These are phyloP conservation scores for Sporothrix brunneoviolacea DNA, from an alignment of 2,329 filamentous ascomycete species.

Conservation along the genomic window DNA sequence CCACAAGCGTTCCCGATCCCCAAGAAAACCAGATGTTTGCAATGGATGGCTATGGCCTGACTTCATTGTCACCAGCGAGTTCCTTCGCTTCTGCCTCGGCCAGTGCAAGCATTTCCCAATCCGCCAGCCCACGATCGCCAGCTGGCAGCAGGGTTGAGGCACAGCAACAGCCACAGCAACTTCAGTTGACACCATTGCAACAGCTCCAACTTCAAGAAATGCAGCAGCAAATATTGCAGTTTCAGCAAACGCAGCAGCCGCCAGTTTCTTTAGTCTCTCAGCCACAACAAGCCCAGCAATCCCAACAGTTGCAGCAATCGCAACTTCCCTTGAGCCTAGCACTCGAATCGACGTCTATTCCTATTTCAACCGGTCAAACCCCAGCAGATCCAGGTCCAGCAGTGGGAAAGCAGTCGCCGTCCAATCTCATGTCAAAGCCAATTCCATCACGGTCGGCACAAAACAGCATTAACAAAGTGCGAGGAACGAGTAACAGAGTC, in stretches of 20 bases:
- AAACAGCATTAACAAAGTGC: conserved; percentile 36
- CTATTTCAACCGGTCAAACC: not conserved
- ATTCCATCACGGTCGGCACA: conserved; percentile 1
- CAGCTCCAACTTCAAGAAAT: conserved; percentile 13
- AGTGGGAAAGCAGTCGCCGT: not conserved
- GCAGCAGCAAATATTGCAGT: conserved; percentile 1
- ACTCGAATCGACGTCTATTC: too few species aligned
- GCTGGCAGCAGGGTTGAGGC: conserved; percentile 23
- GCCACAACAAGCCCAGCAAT: not conserved
- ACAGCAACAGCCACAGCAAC: conserved; percentile 16
- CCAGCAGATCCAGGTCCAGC: not conserved
- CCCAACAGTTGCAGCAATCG: not conserved
- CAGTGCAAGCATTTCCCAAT: conserved; percentile 19
- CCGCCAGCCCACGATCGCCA: conserved; percentile 26
- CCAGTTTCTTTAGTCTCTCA: too few species aligned
- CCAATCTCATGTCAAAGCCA: conserved; percentile 5
- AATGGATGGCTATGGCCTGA: conserved; percentile 30
- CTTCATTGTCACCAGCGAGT: conserved; percentile 28
- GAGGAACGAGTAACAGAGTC: conserved; percentile 32
- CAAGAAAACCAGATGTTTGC: conserved; percentile 28
- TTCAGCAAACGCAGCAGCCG: conserved; percentile 8
- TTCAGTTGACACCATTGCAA: conserved; percentile 2
- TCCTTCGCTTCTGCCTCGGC: conserved; percentile 15
- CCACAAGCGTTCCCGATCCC: conserved; percentile 29
- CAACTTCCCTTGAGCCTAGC: not conserved